A percentile compares a stretch with the other conserved stretches of the same genome.
Conservation (phyloP, 192 early-diverging fungal genomes). For the Rhizophagus clarus region DNA sequence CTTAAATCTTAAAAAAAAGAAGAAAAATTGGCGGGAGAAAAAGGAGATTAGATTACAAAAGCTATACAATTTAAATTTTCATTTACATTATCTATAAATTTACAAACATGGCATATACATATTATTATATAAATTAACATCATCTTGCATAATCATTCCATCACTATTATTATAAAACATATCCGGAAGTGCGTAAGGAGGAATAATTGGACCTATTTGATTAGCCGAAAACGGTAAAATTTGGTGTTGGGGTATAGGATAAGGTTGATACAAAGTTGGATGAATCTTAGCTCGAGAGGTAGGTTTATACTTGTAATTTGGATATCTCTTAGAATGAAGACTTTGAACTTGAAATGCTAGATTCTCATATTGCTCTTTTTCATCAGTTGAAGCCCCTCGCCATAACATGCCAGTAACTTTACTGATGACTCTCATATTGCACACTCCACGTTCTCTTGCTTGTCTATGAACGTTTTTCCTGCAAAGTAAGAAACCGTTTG, state of each 20-base stretch:
- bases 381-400: neutral
- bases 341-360: neutral
- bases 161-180: neutral
- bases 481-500: conserved; percentile 12
- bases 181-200: neutral
- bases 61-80: too few species aligned
- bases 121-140: neutral
- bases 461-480: conserved; percentile 6
- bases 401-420: conserved; percentile 10
- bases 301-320: conserved; percentile 11
- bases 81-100: too few species aligned
- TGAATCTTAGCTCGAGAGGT: neutral
- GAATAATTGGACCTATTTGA: neutral
- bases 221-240: neutral
- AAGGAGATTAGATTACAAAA: too few species aligned
- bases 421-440: conserved; percentile 15
- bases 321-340: neutral
- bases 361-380: conserved; percentile 7
- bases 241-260: neutral
- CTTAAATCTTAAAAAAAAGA: too few species aligned
- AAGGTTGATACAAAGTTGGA: neutral
- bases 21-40: too few species aligned
- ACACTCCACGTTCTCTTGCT: neutral
- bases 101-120: too few species aligned
- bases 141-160: neutral